Conservation (phyloP, 257 asterid species). For the Fraxinus pennsylvanica region DNA sequence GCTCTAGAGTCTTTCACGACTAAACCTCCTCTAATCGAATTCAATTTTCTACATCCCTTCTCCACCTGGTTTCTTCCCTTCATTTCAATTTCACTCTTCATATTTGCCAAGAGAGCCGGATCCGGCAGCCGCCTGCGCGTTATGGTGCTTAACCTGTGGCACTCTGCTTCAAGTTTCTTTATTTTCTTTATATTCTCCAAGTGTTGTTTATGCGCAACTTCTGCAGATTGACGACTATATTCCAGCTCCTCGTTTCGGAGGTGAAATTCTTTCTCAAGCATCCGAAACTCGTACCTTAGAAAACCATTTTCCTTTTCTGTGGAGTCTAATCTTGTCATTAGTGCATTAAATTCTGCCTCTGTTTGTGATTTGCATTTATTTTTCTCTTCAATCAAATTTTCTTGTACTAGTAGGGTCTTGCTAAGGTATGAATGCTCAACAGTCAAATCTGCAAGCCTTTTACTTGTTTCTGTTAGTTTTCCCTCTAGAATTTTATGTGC, state of each 20-base stretch:
- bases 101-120: slow-evolving; percentile 31
- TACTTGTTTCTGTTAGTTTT: slow-evolving; percentile 44
- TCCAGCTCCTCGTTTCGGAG: slow-evolving; percentile 61
- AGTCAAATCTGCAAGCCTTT: slow-evolving; percentile 44
- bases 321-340: slow-evolving; percentile 67
- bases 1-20: slow-evolving; percentile 24
- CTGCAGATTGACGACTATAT: slow-evolving; percentile 44
- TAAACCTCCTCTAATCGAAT: slow-evolving; percentile 31
- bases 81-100: slow-evolving; percentile 44
- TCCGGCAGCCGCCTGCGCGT: slow-evolving; percentile 60
- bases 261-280: slow-evolving; percentile 69
- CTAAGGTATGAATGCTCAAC: slow-evolving; percentile 62
- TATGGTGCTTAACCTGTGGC: slow-evolving; percentile 69
- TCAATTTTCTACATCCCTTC: slow-evolving; percentile 37
- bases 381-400: slow-evolving; percentile 56
- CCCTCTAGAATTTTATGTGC: slow-evolving; percentile 51
- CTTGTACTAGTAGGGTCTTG: slow-evolving; percentile 60
- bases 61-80: slow-evolving; percentile 39
- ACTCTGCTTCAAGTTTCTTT: slow-evolving; percentile 74
- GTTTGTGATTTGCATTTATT: slow-evolving; percentile 40
- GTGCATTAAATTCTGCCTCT: slow-evolving; percentile 61
- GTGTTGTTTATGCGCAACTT: slow-evolving; percentile 48
- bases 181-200: slow-evolving; percentile 62
- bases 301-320: slow-evolving; percentile 80
- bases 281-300: slow-evolving; percentile 62